phyloP scores from a whole-genome alignment of 139 green algal genomes.

The Auxenochlorella pyrenoidosa region DNA sequence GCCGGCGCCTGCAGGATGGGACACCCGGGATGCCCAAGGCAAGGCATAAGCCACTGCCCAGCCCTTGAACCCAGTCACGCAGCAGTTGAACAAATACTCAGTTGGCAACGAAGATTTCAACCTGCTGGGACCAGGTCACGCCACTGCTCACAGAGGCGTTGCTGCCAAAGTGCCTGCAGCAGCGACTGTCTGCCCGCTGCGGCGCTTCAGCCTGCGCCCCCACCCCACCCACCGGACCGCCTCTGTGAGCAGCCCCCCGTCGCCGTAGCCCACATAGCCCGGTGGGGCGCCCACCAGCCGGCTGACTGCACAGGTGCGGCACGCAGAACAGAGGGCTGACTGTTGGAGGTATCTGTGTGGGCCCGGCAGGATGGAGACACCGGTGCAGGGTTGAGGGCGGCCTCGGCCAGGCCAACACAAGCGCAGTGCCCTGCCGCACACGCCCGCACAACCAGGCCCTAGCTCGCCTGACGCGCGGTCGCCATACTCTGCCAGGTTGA shows the following conservation, averaged over 20 bases:
- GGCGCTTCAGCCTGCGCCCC: too few species aligned
- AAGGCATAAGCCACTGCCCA: background rate
- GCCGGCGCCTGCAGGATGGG: conserved; percentile 52
- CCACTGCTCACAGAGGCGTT: too few species aligned
- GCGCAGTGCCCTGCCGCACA: too few species aligned
- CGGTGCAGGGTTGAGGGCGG: too few species aligned
- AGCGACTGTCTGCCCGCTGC: too few species aligned
- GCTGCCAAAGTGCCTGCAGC: too few species aligned
- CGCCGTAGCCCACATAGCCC: conserved; percentile 79
- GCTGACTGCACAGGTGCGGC: conserved; percentile 48
- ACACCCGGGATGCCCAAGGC: background rate
- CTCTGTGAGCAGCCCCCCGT: conserved; percentile 64
- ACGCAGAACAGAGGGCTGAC: background rate
- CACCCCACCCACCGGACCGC: conserved; percentile 46
- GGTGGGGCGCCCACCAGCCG: conserved; percentile 86
- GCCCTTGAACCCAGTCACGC: background rate
- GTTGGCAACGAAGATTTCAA: background rate
- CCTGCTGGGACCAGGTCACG: too few species aligned
- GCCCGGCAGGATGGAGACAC: too few species aligned
- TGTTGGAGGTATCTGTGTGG: too few species aligned
- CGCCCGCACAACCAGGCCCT: too few species aligned
- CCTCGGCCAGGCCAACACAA: too few species aligned
- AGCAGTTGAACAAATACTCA: background rate
- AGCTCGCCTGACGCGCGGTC: conserved; percentile 60
- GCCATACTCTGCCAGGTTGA: conserved; percentile 71